A percentile compares a stretch with the other conserved stretches of the same genome.
phyloP scores from a whole-genome alignment of 257 asterid species.

The Rehmannia glutinosa region DNA sequence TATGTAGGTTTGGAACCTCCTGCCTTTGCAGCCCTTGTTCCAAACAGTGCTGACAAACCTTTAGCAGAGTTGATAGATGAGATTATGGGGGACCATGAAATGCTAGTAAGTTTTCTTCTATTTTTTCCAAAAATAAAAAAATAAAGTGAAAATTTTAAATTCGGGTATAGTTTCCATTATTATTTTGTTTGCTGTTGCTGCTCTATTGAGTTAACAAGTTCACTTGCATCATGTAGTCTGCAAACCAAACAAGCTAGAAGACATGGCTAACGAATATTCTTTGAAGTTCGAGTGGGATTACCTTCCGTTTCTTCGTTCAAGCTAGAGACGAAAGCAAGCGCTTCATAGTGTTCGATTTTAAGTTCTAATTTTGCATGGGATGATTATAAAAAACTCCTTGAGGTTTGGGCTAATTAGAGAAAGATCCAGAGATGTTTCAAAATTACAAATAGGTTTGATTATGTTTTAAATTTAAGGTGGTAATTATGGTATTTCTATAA shows the following conservation, averaged over 20 bases:
- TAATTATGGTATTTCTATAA: no score
- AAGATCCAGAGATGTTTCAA: no score
- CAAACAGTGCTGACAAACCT: conserved; percentile 75
- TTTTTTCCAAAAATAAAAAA: neutral
- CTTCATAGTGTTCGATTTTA: no score
- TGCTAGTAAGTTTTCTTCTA: conserved; percentile 44
- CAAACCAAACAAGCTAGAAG: conserved; percentile 28
- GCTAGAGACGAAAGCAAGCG: no score
- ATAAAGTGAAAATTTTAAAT: neutral
- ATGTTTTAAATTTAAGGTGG: no score
- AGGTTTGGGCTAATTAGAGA: no score
- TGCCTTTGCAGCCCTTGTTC: conserved; percentile 83
- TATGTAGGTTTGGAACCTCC: conserved; percentile 64
- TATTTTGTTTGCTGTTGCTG: neutral
- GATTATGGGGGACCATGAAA: conserved; percentile 91
- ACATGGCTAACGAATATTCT: neutral
- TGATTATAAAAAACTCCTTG: no score
- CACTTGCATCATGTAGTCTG: conserved; percentile 26
- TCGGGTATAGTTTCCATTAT: neutral
- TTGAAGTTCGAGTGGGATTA: neutral
- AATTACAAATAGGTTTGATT: no score
- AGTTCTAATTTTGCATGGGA: no score
- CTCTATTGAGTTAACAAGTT: neutral
- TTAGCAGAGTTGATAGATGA: conserved; percentile 76
- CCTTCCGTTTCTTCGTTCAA: neutral